These are phyloP conservation scores for Neurospora sp. DNA, from an alignment of 2,329 filamentous ascomycete species.

Conservation along the genomic window DNA sequence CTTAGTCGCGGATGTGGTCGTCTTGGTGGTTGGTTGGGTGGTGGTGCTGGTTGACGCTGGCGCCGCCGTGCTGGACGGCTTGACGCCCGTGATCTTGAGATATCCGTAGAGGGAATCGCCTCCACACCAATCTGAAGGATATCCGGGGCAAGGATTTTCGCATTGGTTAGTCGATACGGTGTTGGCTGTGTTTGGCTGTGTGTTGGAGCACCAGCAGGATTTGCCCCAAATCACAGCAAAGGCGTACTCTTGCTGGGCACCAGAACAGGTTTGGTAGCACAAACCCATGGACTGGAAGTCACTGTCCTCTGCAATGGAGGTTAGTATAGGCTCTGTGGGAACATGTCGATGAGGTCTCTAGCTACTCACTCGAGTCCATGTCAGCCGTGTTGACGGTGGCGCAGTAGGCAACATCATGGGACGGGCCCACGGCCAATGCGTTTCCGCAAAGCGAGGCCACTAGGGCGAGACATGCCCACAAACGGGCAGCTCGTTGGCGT, in stretches of 20 bases:
- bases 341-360: neutral
- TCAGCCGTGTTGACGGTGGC: conserved; percentile 36
- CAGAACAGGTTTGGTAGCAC: conserved; percentile 50
- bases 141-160: conserved; percentile 56
- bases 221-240: conserved; percentile 58
- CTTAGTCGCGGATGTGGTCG: neutral
- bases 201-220: conserved; percentile 65
- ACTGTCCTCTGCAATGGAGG: conserved; percentile 33
- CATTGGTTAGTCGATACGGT: conserved; percentile 39
- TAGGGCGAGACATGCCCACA: conserved; percentile 14
- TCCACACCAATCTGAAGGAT: conserved; percentile 55
- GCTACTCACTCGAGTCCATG: conserved; percentile 30
- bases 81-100: conserved; percentile 34
- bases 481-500: conserved; percentile 6
- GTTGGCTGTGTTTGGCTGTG: conserved; percentile 33
- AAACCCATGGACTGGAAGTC: conserved; percentile 60
- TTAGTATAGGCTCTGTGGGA: conserved; percentile 4
- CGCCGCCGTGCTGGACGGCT: conserved; percentile 1
- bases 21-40: neutral
- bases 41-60: conserved; percentile 6
- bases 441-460: conserved; percentile 15
- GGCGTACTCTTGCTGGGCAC: conserved; percentile 36
- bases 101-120: conserved; percentile 55
- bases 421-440: conserved; percentile 17
- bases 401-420: conserved; percentile 30